phyloP scores from a whole-genome alignment of 148 eudicot genomes.

The Silene uniflora region DNA sequence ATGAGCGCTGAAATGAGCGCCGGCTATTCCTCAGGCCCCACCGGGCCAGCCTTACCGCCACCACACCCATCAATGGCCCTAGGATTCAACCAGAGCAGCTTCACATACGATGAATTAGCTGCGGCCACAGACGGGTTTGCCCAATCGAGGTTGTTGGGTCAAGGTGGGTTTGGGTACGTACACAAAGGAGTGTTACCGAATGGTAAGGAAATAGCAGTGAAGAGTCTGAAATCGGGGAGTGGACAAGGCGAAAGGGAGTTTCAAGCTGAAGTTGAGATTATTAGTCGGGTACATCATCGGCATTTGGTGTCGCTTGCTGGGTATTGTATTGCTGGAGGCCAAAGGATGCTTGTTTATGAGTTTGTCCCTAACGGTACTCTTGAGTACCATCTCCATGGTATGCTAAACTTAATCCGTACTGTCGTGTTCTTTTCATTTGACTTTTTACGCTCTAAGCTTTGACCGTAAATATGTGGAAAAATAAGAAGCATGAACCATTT shows the following conservation, averaged over 20 bases:
- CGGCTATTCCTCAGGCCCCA: conserved; percentile 37
- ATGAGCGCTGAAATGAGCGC: conserved; percentile 41
- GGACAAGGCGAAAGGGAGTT: conserved; percentile 85
- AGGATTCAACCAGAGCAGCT: conserved; percentile 55
- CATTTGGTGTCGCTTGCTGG: conserved; percentile 82
- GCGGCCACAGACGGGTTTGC: conserved; percentile 61
- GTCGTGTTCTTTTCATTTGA: background rate
- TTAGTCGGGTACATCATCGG: conserved; percentile 79
- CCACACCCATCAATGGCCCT: conserved; percentile 50
- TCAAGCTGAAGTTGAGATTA: conserved; percentile 82
- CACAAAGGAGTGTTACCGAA: conserved; percentile 71
- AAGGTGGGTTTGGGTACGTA: conserved; percentile 81
- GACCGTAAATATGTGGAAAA: background rate
- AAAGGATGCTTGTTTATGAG: conserved; percentile 80
- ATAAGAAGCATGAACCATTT: too few relatives aligned
- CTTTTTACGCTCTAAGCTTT: background rate
- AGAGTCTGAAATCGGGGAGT: conserved; percentile 68
- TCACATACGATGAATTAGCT: conserved; percentile 58
- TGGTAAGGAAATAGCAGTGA: conserved; percentile 72
- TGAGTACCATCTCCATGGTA: conserved; percentile 80
- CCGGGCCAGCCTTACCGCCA: conserved; percentile 41
- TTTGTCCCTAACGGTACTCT: conserved; percentile 58
- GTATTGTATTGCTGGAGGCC: conserved; percentile 58
- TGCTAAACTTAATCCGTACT: background rate
- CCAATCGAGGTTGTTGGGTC: conserved; percentile 46